phyloP scores from a whole-genome alignment of 2,329 filamentous ascomycete genomes.

The Elsinoe necatrix region DNA sequence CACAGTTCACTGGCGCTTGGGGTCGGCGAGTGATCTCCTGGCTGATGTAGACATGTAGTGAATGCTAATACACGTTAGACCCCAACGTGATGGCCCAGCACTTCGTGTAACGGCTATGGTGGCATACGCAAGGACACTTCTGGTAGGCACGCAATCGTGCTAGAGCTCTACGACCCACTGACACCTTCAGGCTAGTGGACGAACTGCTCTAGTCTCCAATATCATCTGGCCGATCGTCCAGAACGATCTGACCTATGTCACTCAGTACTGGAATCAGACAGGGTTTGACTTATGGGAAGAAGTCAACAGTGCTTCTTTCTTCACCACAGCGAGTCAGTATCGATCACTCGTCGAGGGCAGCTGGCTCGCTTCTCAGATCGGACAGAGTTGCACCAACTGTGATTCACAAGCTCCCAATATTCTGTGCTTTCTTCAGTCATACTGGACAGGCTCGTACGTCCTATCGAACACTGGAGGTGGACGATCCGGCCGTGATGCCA shows the following conservation, averaged over 20 bases:
- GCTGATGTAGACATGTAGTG: too few relatives aligned
- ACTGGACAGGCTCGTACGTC: constrained; percentile 61
- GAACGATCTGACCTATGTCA: constrained; percentile 68
- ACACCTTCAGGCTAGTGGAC: constrained; percentile 18
- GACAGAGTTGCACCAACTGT: constrained; percentile 53
- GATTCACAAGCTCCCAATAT: constrained; percentile 59
- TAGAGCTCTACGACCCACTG: not conserved
- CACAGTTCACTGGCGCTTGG: constrained; percentile 57
- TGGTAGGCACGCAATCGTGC: constrained; percentile 37
- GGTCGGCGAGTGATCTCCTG: too few relatives aligned
- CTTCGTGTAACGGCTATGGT: constrained; percentile 67
- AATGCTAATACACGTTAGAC: too few relatives aligned
- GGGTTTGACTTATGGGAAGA: constrained; percentile 80
- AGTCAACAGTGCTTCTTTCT: constrained; percentile 67
- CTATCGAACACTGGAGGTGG: constrained; percentile 59
- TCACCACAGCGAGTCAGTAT: constrained; percentile 63
- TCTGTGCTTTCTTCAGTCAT: constrained; percentile 64
- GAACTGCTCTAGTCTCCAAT: constrained; percentile 38
- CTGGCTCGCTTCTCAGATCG: constrained; percentile 55
- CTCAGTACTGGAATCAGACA: constrained; percentile 55
- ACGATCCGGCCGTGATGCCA: constrained; percentile 62
- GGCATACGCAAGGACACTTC: constrained; percentile 62
- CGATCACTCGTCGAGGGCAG: constrained; percentile 57
- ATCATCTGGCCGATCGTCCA: constrained; percentile 64
- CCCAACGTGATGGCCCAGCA: constrained; percentile 73